These are phyloP conservation scores for Termitomyces sp. DNA, from an alignment of 1,284 basidiomycete species.

Conservation along the genomic window DNA sequence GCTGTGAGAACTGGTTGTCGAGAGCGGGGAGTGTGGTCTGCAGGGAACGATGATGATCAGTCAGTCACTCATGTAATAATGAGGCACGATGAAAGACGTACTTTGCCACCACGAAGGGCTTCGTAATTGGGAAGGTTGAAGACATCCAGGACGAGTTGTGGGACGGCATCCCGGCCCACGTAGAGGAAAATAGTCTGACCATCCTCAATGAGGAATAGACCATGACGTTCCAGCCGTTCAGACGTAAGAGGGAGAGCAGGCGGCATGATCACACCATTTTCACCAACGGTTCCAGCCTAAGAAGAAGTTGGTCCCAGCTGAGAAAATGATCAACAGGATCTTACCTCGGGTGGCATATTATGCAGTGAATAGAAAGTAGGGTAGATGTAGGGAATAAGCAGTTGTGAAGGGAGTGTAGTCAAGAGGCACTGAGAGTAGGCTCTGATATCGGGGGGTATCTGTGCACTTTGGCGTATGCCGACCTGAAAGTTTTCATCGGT, in stretches of 20 bases:
- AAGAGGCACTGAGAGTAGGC: conserved; percentile 93
- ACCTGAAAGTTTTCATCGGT: conserved; percentile 43
- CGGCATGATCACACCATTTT: conserved; percentile 79
- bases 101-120: conserved; percentile 89
- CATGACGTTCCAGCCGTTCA: conserved; percentile 92
- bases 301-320: conserved; percentile 1
- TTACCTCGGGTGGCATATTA: conserved; percentile 90
- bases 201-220: conserved; percentile 96
- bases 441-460: conserved; percentile 94
- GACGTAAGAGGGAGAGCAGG: conserved; percentile 88
- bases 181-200: conserved; percentile 97
- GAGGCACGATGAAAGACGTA: conserved; percentile 25
- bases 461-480: conserved; percentile 90
- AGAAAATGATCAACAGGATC: conserved; percentile 15
- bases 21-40: conserved; percentile 83
- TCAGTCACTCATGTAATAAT: neutral
- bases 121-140: conserved; percentile 90
- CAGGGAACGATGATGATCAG: conserved; percentile 1
- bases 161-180: conserved; percentile 95
- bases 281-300: conserved; percentile 77
- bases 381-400: conserved; percentile 91
- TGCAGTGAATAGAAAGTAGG: conserved; percentile 95
- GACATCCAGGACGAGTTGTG: conserved; percentile 90
- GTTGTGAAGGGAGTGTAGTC: conserved; percentile 87
- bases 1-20: conserved; percentile 91